Percentiles rank a stretch among this genome's conserved stretches.
Evolutionary conservation across 139 green algal genomes (phyloP).

Genomic region (Edaphochlamys debaryana): DNA sequence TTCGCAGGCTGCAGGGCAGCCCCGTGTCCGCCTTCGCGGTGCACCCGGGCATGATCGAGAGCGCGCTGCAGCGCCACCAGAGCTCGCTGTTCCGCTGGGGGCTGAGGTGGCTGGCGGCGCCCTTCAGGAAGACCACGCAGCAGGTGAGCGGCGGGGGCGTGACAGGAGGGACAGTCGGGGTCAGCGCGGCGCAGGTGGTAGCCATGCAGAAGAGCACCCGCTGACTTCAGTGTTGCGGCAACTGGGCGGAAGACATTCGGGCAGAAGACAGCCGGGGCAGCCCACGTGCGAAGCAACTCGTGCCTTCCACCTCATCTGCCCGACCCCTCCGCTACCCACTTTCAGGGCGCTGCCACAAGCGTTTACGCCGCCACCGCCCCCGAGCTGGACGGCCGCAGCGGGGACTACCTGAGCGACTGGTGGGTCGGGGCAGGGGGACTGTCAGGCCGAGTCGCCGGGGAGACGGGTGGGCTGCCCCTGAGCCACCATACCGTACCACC

Average conservation of each 20-base stretch:
- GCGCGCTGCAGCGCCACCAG: conserved; percentile 44
- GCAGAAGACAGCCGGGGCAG: too few species aligned
- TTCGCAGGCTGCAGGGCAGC: background rate
- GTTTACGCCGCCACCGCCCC: conserved; percentile 50
- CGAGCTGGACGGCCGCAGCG: background rate
- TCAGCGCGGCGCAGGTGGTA: too few species aligned
- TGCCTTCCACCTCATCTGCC: background rate
- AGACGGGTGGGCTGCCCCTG: too few species aligned
- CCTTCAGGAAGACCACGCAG: conserved; percentile 2
- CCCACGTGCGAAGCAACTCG: too few species aligned
- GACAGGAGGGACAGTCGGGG: background rate
- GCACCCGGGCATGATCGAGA: conserved; percentile 50
- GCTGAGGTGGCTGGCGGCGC: background rate
- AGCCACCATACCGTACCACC: too few species aligned
- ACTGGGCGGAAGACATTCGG: too few species aligned
- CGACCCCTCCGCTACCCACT: too few species aligned
- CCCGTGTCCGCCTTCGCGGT: conserved; percentile 25
- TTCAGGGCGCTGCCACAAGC: conserved; percentile 58
- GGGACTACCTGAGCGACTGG: conserved; percentile 55
- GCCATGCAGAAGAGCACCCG: too few species aligned
- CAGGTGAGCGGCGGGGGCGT: background rate
- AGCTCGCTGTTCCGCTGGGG: background rate
- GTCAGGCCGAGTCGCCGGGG: too few species aligned
- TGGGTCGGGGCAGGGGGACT: background rate
- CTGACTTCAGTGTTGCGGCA: too few species aligned